These are phyloP conservation scores for Gamarada debralockiae DNA, from an alignment of 495 filamentous ascomycete species.

Conservation along the genomic window DNA sequence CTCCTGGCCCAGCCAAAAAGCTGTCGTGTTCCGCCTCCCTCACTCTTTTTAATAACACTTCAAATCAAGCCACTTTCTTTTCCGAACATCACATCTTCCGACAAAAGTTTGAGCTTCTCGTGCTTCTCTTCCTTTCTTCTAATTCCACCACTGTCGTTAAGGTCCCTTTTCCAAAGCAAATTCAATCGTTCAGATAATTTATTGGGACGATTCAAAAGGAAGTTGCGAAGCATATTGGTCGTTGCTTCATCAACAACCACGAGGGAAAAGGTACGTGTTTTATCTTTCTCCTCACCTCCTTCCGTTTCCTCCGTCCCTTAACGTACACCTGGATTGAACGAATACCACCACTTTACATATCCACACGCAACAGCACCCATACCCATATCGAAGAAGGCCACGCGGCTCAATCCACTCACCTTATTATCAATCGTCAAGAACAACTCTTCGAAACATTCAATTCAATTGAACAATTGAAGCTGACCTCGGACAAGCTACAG, in stretches of 20 bases:
- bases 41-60: too few species aligned
- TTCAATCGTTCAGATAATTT: not conserved
- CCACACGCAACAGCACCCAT: not conserved
- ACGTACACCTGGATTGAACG: too few species aligned
- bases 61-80: too few species aligned
- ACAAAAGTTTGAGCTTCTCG: not conserved
- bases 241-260: slow-evolving; percentile 4
- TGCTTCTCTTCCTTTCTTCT: not conserved
- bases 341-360: too few species aligned
- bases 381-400: not conserved
- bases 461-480: slow-evolving; percentile 23
- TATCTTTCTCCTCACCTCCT: not conserved
- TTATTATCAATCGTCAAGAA: not conserved
- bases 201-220: too few species aligned
- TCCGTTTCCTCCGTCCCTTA: not conserved
- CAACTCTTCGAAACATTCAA: too few species aligned
- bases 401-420: not conserved
- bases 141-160: not conserved
- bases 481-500: slow-evolving; percentile 18
- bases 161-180: not conserved
- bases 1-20: too few species aligned
- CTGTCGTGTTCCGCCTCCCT: too few species aligned
- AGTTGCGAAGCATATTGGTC: not conserved
- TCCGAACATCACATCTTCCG: too few species aligned
- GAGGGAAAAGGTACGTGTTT: not conserved